Evolutionary conservation across 2,329 filamentous ascomycete genomes (phyloP).

Genomic region (Teratosphaeria gauchensis): DNA sequence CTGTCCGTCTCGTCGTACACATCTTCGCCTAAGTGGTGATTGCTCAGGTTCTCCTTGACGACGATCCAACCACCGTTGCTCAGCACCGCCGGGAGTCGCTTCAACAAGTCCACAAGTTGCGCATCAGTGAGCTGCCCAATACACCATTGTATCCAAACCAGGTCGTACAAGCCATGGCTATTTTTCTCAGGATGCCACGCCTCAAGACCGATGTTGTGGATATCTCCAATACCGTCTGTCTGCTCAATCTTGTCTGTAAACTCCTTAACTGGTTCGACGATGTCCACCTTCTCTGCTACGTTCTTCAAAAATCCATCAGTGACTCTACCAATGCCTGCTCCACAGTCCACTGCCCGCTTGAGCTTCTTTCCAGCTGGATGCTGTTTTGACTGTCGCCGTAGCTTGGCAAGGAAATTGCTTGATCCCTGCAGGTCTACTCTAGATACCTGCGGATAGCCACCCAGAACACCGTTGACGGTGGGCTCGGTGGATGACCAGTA

Average conservation of each 20-base stretch:
- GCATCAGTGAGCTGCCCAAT: conserved; percentile 68
- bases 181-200: conserved; percentile 47
- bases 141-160: conserved; percentile 91
- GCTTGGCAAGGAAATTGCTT: conserved; percentile 57
- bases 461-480: conserved; percentile 67
- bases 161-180: conserved; percentile 49
- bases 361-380: conserved; percentile 22
- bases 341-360: conserved; percentile 46
- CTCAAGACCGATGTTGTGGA: conserved; percentile 67
- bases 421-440: conserved; percentile 63
- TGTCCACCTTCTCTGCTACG: conserved; percentile 62
- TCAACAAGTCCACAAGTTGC: conserved; percentile 59
- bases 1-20: conserved; percentile 67
- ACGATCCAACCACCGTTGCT: conserved; percentile 48
- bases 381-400: conserved; percentile 37
- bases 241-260: conserved; percentile 57
- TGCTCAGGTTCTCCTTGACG: conserved; percentile 71
- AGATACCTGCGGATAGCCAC: conserved; percentile 59
- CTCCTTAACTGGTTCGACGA: conserved; percentile 75
- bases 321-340: conserved; percentile 69
- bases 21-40: conserved; percentile 46
- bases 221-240: conserved; percentile 45
- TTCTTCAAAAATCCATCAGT: conserved; percentile 66
- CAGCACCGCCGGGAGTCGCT: conserved; percentile 47
- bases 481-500: conserved; percentile 46